A percentile compares a stretch with the other conserved stretches of the same genome.
phyloP scores from a whole-genome alignment of 805 yeast species.

The Wickerhamomyces canadensis region DNA sequence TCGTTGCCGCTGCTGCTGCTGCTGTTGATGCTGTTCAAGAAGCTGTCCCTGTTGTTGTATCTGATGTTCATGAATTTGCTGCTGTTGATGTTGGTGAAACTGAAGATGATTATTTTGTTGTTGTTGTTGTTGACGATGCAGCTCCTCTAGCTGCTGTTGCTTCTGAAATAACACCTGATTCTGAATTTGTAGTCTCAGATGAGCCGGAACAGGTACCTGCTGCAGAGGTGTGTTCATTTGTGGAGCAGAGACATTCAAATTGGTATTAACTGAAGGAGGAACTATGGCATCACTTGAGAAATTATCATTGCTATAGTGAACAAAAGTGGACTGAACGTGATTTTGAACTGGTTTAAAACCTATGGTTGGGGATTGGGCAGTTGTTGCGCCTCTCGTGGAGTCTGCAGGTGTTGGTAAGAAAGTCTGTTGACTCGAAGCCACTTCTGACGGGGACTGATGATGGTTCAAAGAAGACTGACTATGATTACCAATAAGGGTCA shows the following conservation, averaged over 20 bases:
- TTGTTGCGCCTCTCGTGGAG: slow-evolving; percentile 4
- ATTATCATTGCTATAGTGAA: not conserved
- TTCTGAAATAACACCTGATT: slow-evolving; percentile 14
- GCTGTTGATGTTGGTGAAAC: slow-evolving; percentile 3
- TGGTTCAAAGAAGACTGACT: not conserved
- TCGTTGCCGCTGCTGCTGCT: no score
- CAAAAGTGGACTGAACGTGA: not conserved
- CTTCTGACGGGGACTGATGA: not conserved
- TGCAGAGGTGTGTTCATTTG: not conserved
- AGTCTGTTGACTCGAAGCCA: slow-evolving; percentile 5
- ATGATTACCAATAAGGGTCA: not conserved
- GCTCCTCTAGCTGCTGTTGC: slow-evolving; percentile 5
- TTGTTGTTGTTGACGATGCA: slow-evolving; percentile 9
- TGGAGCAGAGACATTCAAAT: not conserved
- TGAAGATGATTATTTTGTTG: slow-evolving; percentile 14
- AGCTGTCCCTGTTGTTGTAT: not conserved
- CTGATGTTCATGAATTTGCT: not conserved
- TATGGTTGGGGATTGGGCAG: not conserved
- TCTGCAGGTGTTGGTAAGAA: slow-evolving; percentile 12
- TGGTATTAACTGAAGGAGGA: not conserved
- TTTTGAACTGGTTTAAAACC: not conserved
- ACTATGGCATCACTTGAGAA: not conserved
- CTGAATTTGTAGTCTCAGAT: slow-evolving; percentile 15
- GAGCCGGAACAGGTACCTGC: slow-evolving; percentile 11
- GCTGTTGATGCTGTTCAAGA: slow-evolving; percentile 6